Percentiles rank a stretch among this genome's conserved stretches.
These are phyloP conservation scores for Gymnopilus junonius DNA, from an alignment of 768 basidiomycete species.

Conservation along the genomic window DNA sequence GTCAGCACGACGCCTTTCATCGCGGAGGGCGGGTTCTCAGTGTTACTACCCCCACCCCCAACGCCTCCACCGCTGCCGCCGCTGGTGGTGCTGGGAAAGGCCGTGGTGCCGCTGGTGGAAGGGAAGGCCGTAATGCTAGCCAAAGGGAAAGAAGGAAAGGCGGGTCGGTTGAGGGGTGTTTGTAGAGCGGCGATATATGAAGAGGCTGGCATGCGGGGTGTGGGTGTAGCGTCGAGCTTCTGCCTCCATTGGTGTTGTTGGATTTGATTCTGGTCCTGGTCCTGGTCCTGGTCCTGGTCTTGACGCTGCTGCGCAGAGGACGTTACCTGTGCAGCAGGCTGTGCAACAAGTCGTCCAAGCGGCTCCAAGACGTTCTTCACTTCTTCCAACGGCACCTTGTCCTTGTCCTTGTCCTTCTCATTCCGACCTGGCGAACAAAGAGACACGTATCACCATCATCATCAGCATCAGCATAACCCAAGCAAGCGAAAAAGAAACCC, in stretches of 20 bases:
- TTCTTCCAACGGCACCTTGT: constrained; percentile 81
- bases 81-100: too few relatives aligned
- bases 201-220: constrained; percentile 31
- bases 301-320: neutral
- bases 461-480: neutral
- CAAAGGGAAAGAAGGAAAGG: constrained; percentile 9
- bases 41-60: too few relatives aligned
- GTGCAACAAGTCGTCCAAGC: constrained; percentile 35
- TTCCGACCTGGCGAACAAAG: constrained; percentile 40
- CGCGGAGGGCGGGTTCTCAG: constrained; percentile 51
- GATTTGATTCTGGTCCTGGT: too few relatives aligned
- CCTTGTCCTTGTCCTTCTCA: constrained; percentile 54
- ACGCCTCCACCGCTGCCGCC: too few relatives aligned
- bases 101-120: too few relatives aligned
- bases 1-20: constrained; percentile 85
- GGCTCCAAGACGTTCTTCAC: constrained; percentile 72
- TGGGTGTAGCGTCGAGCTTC: constrained; percentile 29
- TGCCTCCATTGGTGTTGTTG: constrained; percentile 22
- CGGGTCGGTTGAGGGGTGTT: constrained; percentile 55
- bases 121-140: too few relatives aligned
- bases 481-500: too few relatives aligned
- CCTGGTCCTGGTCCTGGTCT: too few relatives aligned
- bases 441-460: neutral
- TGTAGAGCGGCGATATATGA: constrained; percentile 39
- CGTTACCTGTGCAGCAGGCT: constrained; percentile 8